Evolutionary conservation across 805 yeast genomes (phyloP), one percentile per base, ranked within the genome.

Genomic region (Novakomyces olei): DNA sequence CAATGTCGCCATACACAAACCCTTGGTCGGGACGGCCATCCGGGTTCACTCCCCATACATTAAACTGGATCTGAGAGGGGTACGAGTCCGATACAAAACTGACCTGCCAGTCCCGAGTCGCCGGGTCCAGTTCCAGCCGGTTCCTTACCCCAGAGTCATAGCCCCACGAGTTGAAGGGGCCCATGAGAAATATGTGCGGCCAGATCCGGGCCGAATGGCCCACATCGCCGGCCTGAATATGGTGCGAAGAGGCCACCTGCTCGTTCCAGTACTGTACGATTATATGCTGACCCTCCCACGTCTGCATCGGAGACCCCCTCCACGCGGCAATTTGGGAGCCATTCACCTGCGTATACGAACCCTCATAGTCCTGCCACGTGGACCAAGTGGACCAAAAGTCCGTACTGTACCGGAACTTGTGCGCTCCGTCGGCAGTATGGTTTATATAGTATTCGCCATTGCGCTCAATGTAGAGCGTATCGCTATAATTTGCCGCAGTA

Each of bases 41-140:
- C 12, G 33, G 33, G 22, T 30, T 30, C 33, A 30, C 22, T 9
- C 33, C 33, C 33, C 33, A 30, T 14, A 30, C 27, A 17, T 29
- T 29, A 10, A 29, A 19, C 12, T 29, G 32, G 9, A 29, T 10
- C n/a, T 15, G 14, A 8, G 32, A 5, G 20, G 32, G 32, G 19
- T 29, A 29, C 4, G 19, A 9, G 12, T 14, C 19, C 7, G 17
- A n/a, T 19, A 19, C 19, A 17, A 29, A 29, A 8, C 22, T 19
- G 5, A 19, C 26, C 19, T 29, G 25, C 32, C 32, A 29, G n/a
- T n/a, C n/a, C n/a, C n/a, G n/a, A 6, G 12, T 7, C 4, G n/a
- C 15, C 17, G 17, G 15, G 23, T 23, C 27, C 6, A 22, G 10
- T 23, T 30, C 19, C n/a, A 30, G 24, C 27, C n/a, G 12, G 17